These are phyloP conservation scores for Sungouiella blattae DNA, from an alignment of 805 yeast genomes.

Conservation along the genomic window DNA sequence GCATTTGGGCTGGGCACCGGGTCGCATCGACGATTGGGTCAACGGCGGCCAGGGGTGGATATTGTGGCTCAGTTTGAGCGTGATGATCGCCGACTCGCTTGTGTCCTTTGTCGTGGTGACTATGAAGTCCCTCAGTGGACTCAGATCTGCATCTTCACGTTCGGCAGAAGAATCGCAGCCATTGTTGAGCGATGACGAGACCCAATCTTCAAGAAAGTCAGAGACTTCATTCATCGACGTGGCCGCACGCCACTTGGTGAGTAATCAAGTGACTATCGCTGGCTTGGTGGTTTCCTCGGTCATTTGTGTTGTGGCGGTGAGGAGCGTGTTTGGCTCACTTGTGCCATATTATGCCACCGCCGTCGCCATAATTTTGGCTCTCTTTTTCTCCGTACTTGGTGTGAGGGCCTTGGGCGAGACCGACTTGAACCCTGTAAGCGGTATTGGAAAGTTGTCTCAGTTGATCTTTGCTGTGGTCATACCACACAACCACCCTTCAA, in stretches of 20 bases:
- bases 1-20: slow-evolving; percentile 78
- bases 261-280: slow-evolving; percentile 42
- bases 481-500: slow-evolving; percentile 72
- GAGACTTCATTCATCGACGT: slow-evolving; percentile 9
- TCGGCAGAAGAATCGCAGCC: background rate
- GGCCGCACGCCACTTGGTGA: slow-evolving; percentile 42
- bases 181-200: background rate
- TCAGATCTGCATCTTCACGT: too few relatives aligned
- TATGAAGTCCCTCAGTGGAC: slow-evolving; percentile 33
- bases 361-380: slow-evolving; percentile 69
- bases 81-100: slow-evolving; percentile 89
- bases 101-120: slow-evolving; percentile 72
- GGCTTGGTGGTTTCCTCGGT: slow-evolving; percentile 69
- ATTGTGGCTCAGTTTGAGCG: slow-evolving; percentile 86
- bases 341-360: slow-evolving; percentile 70
- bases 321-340: slow-evolving; percentile 62
- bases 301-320: slow-evolving; percentile 62
- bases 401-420: slow-evolving; percentile 96
- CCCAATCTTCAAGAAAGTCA: background rate
- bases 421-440: slow-evolving; percentile 93
- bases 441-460: slow-evolving; percentile 93
- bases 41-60: slow-evolving; percentile 97
- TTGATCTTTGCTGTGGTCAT: slow-evolving; percentile 78
- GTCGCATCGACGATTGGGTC: slow-evolving; percentile 88
- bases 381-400: slow-evolving; percentile 78